phyloP scores from a whole-genome alignment of 768 basidiomycete species.

The Kwoniella dejecticola region DNA sequence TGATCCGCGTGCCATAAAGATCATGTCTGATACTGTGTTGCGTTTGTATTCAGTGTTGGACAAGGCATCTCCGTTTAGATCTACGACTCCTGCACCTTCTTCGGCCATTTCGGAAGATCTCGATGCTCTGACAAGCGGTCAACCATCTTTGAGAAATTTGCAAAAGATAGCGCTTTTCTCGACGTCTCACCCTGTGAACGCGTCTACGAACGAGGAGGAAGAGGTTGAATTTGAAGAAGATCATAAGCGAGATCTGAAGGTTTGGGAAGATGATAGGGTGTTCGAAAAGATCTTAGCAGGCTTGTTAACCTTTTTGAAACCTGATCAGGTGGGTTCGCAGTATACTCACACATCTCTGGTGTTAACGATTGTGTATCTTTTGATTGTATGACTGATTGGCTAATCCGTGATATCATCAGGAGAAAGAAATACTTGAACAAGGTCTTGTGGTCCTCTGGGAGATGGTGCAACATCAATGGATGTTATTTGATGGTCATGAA shows the following conservation, averaged over 20 bases:
- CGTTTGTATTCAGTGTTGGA: slow-evolving; percentile 56
- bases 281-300: slow-evolving; percentile 72
- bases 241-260: slow-evolving; percentile 14
- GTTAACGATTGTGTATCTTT: no score
- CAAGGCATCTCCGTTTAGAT: slow-evolving; percentile 60
- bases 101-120: slow-evolving; percentile 63
- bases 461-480: slow-evolving; percentile 71
- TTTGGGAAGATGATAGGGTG: slow-evolving; percentile 73
- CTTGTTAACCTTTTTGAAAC: slow-evolving; percentile 66
- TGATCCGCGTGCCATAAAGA: not conserved
- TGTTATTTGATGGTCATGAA: slow-evolving; percentile 76
- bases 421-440: slow-evolving; percentile 69
- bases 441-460: slow-evolving; percentile 83
- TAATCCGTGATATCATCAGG: no score
- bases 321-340: slow-evolving; percentile 63
- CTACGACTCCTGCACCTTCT: slow-evolving; percentile 57
- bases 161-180: slow-evolving; percentile 64
- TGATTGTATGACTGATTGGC: no score
- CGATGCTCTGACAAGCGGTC: slow-evolving; percentile 63
- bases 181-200: slow-evolving; percentile 27
- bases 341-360: no score
- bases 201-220: no score
- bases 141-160: slow-evolving; percentile 63
- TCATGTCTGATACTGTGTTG: not conserved
- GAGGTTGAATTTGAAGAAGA: slow-evolving; percentile 11